phyloP scores from a whole-genome alignment of 2,329 filamentous ascomycete genomes.

The Proliferodiscus dingleyae region DNA sequence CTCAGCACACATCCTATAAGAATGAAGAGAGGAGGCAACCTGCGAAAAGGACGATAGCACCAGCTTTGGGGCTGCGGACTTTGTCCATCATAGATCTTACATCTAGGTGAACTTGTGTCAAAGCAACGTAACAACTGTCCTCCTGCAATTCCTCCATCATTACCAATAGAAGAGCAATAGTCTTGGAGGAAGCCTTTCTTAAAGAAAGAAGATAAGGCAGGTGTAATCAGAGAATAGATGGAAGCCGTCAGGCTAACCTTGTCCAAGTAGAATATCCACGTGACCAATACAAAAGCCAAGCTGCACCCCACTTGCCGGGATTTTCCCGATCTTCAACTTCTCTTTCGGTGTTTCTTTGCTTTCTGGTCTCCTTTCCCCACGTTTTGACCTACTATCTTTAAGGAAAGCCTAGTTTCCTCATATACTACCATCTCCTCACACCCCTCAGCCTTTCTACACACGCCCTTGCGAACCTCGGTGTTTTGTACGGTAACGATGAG shows the following conservation, averaged over 20 bases:
- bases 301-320: no score
- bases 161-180: neutral
- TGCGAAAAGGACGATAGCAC: slow-evolving; percentile 72
- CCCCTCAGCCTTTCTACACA: neutral
- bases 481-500: slow-evolving; percentile 16
- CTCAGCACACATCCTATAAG: slow-evolving; percentile 3
- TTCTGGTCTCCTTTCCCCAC: no score
- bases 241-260: no score
- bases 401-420: no score
- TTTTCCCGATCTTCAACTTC: no score
- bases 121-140: slow-evolving; percentile 57
- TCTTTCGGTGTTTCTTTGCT: no score
- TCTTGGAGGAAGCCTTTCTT: slow-evolving; percentile 1
- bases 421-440: no score
- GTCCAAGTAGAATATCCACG: no score
- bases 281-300: no score
- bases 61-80: slow-evolving; percentile 68
- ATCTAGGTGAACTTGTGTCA: slow-evolving; percentile 61
- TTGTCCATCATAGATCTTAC: slow-evolving; percentile 53
- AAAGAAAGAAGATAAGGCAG: no score
- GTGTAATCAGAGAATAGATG: no score
- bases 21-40: slow-evolving; percentile 41
- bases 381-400: no score
- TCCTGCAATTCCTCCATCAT: slow-evolving; percentile 41
- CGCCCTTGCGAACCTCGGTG: neutral